Conservation (phyloP, 495 filamentous ascomycete genomes). For the Amniculicola lignicola region DNA sequence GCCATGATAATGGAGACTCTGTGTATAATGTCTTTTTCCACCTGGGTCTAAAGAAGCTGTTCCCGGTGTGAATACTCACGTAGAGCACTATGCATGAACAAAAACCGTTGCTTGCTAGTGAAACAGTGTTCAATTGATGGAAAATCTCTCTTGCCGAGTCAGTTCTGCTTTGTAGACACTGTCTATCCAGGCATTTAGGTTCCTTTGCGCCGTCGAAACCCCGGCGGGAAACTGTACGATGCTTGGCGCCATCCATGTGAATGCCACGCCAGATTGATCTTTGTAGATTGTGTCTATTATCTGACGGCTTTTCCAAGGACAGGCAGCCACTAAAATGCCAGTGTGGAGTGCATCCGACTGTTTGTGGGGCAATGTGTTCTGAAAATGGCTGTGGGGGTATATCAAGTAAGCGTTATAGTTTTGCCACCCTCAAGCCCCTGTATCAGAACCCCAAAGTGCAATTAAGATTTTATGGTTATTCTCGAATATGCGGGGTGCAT, state of each 20-base stretch:
- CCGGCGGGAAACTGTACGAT: background rate
- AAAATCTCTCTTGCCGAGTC: background rate
- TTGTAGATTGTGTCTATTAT: background rate
- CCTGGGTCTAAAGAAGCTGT: background rate
- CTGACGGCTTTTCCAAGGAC: background rate
- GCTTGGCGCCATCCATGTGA: slow-evolving; percentile 1
- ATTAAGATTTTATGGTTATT: slow-evolving; percentile 9
- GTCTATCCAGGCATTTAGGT: background rate
- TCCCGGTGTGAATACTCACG: too few species aligned
- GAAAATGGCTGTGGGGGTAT: background rate
- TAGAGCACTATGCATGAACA: too few species aligned
- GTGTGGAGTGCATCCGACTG: slow-evolving; percentile 11
- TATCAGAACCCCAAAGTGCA: background rate
- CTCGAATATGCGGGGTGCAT: slow-evolving; percentile 2
- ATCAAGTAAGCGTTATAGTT: background rate
- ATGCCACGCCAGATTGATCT: background rate
- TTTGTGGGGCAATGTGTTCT: slow-evolving; percentile 14
- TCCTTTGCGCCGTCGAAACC: slow-evolving; percentile 20
- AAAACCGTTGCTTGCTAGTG: background rate
- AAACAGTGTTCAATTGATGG: slow-evolving; percentile 13
- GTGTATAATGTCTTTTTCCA: too few species aligned
- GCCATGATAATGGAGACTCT: too few species aligned
- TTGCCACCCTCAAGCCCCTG: background rate
- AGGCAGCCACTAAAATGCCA: background rate
- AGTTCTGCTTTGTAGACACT: background rate